Base-by-base conservation (phyloP, 169 alveolate genomes). In the Theileria annulata region DNA sequence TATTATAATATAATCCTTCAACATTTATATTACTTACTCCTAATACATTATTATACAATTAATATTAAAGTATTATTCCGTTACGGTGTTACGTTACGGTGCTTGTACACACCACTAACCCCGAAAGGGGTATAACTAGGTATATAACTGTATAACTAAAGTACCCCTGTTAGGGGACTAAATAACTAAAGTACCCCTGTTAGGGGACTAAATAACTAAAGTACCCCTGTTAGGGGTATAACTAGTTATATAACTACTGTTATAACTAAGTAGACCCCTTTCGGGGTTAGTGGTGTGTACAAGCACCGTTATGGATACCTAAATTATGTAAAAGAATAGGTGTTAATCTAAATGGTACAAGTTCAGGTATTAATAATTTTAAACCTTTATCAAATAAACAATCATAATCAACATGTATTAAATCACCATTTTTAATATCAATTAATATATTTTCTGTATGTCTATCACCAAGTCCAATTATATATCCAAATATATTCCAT, bases 401-500 rank as follows among this genome's bases (percentile, higher is more conserved):
- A 48, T 98, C 99, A 88, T 97, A 98, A 92, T 98, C 99, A 37
- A 98, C 98, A 88, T 98, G 99, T 33, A 98, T 93, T 47, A 96
- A 91, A 66, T 95, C 95, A 4, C 98, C 98, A 30, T 97, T 88
- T 23, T 88, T 71, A 69, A 95, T 86, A 87, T 96, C 96, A 64
- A 98, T 91, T 95, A 98, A 94, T 54, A 97, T 90, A 85, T 98
- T 98, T 35, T 97, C 97, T 30, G 98, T 97, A 91, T 98, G 99
- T 59, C 99, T 85, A 90, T 98, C 99, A 0, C 99, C 99, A 37
- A 97, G 91, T 0, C 99, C 99, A 37, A 97, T 91, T 49, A 98
- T 94, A 84, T 95, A 98, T 1, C 99, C 99, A 37, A 97, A 96
- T 92, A 96, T 96, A 25, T 97, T 94, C 99, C 98, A 97, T 0